Base-by-base conservation (phyloP, 2,329 filamentous ascomycete genomes). In the Raffaelea arxii region DNA sequence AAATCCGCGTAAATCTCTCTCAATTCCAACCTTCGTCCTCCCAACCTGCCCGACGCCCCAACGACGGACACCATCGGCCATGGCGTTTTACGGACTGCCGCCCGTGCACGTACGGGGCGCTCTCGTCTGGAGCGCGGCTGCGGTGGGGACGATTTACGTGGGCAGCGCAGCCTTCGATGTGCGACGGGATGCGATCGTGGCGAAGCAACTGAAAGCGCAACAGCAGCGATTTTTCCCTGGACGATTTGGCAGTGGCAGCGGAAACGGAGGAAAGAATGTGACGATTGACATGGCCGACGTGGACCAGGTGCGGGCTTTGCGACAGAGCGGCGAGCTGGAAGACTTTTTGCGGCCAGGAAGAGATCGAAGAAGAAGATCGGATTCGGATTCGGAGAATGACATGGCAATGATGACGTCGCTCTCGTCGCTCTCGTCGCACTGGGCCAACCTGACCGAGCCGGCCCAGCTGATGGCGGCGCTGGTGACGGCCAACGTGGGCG, bases 51-150 rank as follows among this genome's bases (percentile, higher is more conserved):
- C 27, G 27, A n/a, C n/a, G n/a, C n/a, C 27, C 16, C 16, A 16
- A 10, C 16, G 27, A 32, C 27, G 16, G 27, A 16, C 10, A 32
- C 16, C 9, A 9, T 16, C 16, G 9, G 27, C 23, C 35, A 40
- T 4, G 23, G 36, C 6, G 18, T 27, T 22, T n/a, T 47, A 25
- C 21, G 48, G 49, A 25, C 23, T 49, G 4, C 50, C 52, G 7
- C 55, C 49, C 4, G 51, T 58, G 7, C 50, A 51, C 24, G 22
- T 56, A 12, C 23, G 56, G 9, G 39, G 55, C 3, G 52, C 56
- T 0, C 37, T 50, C 6, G 30, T 56, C 3, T 58, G 55, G 54
- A 51, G 53, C n/a, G 44, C 46, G 3, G 43, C 44, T 2, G 51
- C 54, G 6, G 52, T 55, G 18, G 19, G 48, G 9, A 47, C 46